phyloP scores from a whole-genome alignment of 2,329 filamentous ascomycete species.

The Penicillium polonicum region DNA sequence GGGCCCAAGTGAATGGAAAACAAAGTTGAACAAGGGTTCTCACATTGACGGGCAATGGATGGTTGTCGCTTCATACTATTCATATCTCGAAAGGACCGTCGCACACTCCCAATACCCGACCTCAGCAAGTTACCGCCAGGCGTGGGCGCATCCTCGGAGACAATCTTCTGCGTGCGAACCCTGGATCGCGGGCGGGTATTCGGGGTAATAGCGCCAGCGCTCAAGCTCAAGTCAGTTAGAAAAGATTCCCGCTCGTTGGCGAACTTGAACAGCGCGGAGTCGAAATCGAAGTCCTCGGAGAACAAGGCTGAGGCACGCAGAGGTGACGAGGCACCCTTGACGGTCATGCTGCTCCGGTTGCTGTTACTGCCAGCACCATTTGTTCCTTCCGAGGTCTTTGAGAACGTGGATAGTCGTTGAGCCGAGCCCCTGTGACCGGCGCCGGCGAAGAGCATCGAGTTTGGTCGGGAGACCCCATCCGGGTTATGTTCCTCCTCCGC shows the following conservation, averaged over 20 bases:
- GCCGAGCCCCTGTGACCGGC: slow-evolving; percentile 39
- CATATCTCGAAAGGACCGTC: slow-evolving; percentile 90
- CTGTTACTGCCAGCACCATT: slow-evolving; percentile 61
- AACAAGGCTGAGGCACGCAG: slow-evolving; percentile 36
- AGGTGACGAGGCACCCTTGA: slow-evolving; percentile 45
- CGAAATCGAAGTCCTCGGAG: slow-evolving; percentile 81
- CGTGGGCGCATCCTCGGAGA: slow-evolving; percentile 63
- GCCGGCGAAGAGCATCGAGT: slow-evolving; percentile 29
- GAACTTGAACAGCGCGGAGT: slow-evolving; percentile 89
- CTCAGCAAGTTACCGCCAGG: slow-evolving; percentile 47
- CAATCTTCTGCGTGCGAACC: slow-evolving; percentile 77
- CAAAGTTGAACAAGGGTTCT: slow-evolving; percentile 33
- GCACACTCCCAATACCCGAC: slow-evolving; percentile 76
- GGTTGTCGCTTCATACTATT: slow-evolving; percentile 89
- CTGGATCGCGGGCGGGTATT: slow-evolving; percentile 68
- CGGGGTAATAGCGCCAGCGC: slow-evolving; percentile 74
- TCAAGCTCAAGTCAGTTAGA: slow-evolving; percentile 85
- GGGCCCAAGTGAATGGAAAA: background rate
- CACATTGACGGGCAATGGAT: slow-evolving; percentile 70
- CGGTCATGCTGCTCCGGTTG: slow-evolving; percentile 65
- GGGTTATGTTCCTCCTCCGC: slow-evolving; percentile 52
- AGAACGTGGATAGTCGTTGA: slow-evolving; percentile 49
- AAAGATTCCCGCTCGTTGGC: slow-evolving; percentile 93
- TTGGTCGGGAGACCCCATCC: slow-evolving; percentile 42
- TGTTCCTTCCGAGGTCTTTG: slow-evolving; percentile 47